Evolutionary conservation across 2,329 filamentous ascomycete species (phyloP).

Genomic region (Sporothrix schenckii): DNA sequence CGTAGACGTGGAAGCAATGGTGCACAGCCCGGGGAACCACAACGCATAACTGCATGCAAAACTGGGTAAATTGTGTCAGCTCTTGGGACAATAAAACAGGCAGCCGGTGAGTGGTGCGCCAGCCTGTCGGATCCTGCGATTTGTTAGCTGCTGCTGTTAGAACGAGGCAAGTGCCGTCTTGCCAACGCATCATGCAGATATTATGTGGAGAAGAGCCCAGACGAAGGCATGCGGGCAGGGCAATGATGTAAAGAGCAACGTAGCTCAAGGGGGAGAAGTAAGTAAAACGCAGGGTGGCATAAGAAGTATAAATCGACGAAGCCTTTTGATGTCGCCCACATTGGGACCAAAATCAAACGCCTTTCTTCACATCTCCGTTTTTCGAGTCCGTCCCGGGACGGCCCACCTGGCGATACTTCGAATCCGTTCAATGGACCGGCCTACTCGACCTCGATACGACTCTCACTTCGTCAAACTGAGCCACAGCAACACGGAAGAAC

Average conservation of each 20-base stretch:
- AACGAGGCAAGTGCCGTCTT: conserved; percentile 37
- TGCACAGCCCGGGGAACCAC: conserved; percentile 9
- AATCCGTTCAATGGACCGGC: conserved; percentile 4
- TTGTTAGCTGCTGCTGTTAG: conserved; percentile 36
- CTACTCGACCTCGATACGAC: conserved; percentile 37
- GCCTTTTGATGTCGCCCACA: conserved; percentile 22
- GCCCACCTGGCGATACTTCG: conserved; percentile 20
- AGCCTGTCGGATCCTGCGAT: conserved; percentile 36
- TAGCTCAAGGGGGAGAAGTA: neutral
- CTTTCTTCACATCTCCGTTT: neutral
- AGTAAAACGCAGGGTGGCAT: neutral
- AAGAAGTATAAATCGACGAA: conserved; percentile 29
- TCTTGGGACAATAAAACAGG: neutral
- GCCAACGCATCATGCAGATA: conserved; percentile 47
- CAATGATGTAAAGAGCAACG: conserved; percentile 27
- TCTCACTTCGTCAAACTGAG: conserved; percentile 35
- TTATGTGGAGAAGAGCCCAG: conserved; percentile 40
- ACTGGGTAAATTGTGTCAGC: conserved; percentile 16
- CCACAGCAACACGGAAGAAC: conserved; percentile 33
- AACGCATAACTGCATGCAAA: conserved; percentile 7
- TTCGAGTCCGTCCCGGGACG: conserved; percentile 3
- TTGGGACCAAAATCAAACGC: neutral
- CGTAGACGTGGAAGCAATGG: neutral
- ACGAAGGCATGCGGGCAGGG: conserved; percentile 32
- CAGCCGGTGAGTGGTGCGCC: conserved; percentile 26